phyloP scores from a whole-genome alignment of 2,329 filamentous ascomycete genomes.

The Mollisia scopiformis region DNA sequence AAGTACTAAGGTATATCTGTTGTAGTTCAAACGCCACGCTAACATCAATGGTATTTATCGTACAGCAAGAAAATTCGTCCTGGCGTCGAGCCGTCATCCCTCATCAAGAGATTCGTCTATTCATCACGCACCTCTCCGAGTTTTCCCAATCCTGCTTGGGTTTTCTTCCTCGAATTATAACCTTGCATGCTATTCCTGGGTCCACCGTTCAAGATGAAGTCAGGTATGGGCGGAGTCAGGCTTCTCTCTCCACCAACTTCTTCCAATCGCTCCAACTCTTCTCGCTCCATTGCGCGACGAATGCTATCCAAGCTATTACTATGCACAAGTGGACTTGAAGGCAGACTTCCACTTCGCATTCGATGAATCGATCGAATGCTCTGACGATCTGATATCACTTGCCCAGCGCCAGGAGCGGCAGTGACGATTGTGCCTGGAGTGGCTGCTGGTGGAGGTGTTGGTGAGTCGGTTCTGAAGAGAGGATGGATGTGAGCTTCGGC shows the following conservation, averaged over 20 bases:
- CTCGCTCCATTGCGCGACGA: constrained; percentile 27
- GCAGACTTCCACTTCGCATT: constrained; percentile 59
- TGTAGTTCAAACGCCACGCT: constrained; percentile 32
- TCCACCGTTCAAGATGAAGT: constrained; percentile 61
- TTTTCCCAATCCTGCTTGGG: constrained; percentile 23
- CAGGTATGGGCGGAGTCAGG: constrained; percentile 63
- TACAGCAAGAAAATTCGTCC: constrained; percentile 33
- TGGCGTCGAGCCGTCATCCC: constrained; percentile 31
- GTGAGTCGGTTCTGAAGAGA: constrained; percentile 74
- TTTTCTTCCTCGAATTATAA: constrained; percentile 40
- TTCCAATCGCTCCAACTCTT: constrained; percentile 32
- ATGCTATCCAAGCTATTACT: constrained; percentile 52
- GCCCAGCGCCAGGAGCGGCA: constrained; percentile 70
- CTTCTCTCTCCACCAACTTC: constrained; percentile 43
- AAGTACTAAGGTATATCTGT: constrained; percentile 35
- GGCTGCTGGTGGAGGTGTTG: constrained; percentile 64
- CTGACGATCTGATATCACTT: constrained; percentile 58
- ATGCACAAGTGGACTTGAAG: constrained; percentile 52
- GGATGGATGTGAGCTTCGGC: constrained; percentile 76
- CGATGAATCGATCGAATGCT: constrained; percentile 55
- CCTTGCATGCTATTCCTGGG: constrained; percentile 51
- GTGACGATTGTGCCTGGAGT: constrained; percentile 73
- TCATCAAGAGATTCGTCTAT: constrained; percentile 22
- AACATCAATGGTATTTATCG: constrained; percentile 37
- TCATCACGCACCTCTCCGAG: constrained; percentile 25